These are phyloP conservation scores for Yamadazyma friedrichii DNA, from an alignment of 1,139 yeast genomes.

Conservation along the genomic window DNA sequence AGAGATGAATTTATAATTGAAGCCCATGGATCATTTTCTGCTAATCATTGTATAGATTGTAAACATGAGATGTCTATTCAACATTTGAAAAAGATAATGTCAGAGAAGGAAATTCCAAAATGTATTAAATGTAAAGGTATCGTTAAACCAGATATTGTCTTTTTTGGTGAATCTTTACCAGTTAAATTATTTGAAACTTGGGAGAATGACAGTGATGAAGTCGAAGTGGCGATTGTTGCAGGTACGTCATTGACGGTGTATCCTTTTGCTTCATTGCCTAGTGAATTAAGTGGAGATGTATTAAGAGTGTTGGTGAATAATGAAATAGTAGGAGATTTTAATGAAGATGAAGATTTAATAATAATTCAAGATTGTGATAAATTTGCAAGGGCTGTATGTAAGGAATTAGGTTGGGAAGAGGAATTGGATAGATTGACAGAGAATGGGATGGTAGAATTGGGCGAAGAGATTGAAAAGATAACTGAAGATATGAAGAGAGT, in stretches of 20 bases:
- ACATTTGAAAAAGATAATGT: slow-evolving; percentile 46
- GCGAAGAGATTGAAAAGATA: slow-evolving; percentile 15
- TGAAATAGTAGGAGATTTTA: slow-evolving; percentile 75
- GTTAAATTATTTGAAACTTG: slow-evolving; percentile 60
- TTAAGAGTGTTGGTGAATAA: slow-evolving; percentile 68
- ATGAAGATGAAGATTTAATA: slow-evolving; percentile 55
- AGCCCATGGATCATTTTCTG: slow-evolving; percentile 94
- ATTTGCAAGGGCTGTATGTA: slow-evolving; percentile 53
- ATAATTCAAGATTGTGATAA: slow-evolving; percentile 63
- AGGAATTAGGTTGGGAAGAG: slow-evolving; percentile 61
- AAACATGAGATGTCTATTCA: slow-evolving; percentile 50
- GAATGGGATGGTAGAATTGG: slow-evolving; percentile 15
- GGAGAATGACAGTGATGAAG: slow-evolving; percentile 58
- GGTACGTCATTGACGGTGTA: slow-evolving; percentile 89
- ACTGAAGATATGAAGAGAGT: slow-evolving; percentile 9
- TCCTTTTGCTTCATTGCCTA: slow-evolving; percentile 85
- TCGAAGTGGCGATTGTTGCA: slow-evolving; percentile 82
- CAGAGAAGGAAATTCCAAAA: slow-evolving; percentile 46
- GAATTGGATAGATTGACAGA: slow-evolving; percentile 34
- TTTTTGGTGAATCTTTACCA: slow-evolving; percentile 89
- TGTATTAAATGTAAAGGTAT: slow-evolving; percentile 62
- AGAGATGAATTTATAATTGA: slow-evolving; percentile 65
- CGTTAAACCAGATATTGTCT: slow-evolving; percentile 90
- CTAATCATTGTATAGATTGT: slow-evolving; percentile 81
- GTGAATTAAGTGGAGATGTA: slow-evolving; percentile 51